These are phyloP conservation scores for Globisporangium cystogenes DNA, from an alignment of 352 stramenopile species.

Conservation along the genomic window DNA sequence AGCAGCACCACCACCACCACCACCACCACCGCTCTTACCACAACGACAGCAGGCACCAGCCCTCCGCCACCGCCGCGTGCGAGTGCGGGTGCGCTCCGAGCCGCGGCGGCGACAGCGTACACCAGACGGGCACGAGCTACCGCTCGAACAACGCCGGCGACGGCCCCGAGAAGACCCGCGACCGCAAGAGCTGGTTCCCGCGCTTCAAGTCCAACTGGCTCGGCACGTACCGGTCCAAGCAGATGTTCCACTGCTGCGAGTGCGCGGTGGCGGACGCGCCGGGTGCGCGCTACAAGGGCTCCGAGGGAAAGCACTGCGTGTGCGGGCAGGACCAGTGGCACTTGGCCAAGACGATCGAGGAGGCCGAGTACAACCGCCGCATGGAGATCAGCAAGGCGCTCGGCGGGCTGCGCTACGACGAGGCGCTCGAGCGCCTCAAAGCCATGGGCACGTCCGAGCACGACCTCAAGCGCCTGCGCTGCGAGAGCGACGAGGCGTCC, in stretches of 20 bases:
- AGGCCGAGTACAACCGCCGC: constrained; percentile 77
- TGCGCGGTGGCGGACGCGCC: constrained; percentile 49
- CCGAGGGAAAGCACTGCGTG: constrained; percentile 75
- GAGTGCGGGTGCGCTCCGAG: background rate
- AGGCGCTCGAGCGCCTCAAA: constrained; percentile 57
- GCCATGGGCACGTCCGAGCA: constrained; percentile 53
- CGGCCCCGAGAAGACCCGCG: constrained; percentile 80
- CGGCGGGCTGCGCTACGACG: constrained; percentile 78
- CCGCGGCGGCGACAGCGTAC: constrained; percentile 24
- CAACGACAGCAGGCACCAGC: background rate
- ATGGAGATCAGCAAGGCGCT: constrained; percentile 83
- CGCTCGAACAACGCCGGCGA: constrained; percentile 74
- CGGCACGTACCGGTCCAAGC: constrained; percentile 82
- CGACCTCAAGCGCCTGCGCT: constrained; percentile 45
- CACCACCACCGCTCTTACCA: background rate
- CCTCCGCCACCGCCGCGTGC: background rate
- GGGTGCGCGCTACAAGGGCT: constrained; percentile 61
- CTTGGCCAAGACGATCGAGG: constrained; percentile 74
- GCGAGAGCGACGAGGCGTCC: constrained; percentile 25
- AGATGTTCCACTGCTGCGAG: constrained; percentile 84
- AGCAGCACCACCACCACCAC: background rate
- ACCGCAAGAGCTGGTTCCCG: constrained; percentile 84
- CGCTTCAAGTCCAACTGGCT: constrained; percentile 87
- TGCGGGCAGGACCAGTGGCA: constrained; percentile 83
- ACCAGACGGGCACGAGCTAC: constrained; percentile 57